Conservation (phyloP, 805 yeast species). For the Lipomyces starkeyi region DNA sequence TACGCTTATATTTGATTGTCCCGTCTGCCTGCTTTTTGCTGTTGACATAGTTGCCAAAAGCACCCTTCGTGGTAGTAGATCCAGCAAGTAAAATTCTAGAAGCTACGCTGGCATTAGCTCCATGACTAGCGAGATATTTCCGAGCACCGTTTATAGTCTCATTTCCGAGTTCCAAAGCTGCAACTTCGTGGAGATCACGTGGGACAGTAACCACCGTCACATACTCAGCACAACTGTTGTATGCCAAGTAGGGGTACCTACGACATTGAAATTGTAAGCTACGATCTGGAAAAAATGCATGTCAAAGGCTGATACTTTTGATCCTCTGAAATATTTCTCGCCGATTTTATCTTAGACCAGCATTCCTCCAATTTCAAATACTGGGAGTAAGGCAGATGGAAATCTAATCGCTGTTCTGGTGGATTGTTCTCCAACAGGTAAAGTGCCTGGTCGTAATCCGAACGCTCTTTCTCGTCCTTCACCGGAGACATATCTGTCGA, state of each 20-base stretch:
- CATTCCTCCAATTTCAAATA: neutral
- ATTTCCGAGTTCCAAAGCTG: neutral
- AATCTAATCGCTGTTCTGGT: neutral
- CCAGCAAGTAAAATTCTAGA: neutral
- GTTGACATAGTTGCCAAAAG: neutral
- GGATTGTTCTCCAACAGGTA: neutral
- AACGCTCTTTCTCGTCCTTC: neutral
- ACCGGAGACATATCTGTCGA: too few relatives aligned
- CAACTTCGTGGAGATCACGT: neutral
- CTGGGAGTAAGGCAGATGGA: neutral
- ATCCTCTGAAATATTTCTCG: neutral
- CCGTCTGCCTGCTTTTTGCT: constrained; percentile 3
- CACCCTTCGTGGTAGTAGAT: neutral
- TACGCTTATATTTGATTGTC: neutral
- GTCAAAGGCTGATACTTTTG: neutral
- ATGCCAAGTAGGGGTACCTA: constrained; percentile 3
- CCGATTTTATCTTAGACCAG: constrained; percentile 1
- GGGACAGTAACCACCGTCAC: neutral
- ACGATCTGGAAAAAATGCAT: neutral
- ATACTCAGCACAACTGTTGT: neutral
- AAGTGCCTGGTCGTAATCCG: neutral
- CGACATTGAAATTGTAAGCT: neutral
- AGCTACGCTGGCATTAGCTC: neutral
- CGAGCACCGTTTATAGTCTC: neutral
- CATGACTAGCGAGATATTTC: neutral